Conservation (phyloP, 768 basidiomycete genomes). For the Sarcodon aspratus region DNA sequence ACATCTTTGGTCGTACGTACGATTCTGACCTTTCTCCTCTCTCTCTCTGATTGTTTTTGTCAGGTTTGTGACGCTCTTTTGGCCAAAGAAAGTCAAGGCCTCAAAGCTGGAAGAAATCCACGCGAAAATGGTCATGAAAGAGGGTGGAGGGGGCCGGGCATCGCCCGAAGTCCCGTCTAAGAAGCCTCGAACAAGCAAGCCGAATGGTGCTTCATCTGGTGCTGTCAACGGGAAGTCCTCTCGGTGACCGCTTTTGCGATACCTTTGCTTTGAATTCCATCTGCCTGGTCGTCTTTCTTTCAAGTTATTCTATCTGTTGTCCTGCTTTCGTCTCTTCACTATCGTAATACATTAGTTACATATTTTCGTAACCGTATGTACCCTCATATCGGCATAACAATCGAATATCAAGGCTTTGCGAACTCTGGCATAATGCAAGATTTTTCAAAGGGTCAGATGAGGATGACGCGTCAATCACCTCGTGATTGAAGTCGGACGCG, state of each 20-base stretch:
- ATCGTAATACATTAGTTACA: no score
- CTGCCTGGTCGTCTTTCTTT: no score
- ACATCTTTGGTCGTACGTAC: conserved; percentile 91
- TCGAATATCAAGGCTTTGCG: no score
- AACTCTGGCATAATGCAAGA: no score
- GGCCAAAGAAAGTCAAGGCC: conserved; percentile 95
- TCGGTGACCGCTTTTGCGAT: no score
- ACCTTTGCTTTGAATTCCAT: no score
- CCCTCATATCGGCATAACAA: no score
- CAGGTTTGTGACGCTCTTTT: conserved; percentile 92
- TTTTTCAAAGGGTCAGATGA: no score
- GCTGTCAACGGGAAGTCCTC: no score
- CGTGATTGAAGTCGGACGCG: background rate
- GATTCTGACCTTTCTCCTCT: background rate
- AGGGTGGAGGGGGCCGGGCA: conserved; percentile 25
- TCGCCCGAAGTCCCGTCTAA: conserved; percentile 15
- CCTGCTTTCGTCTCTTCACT: no score
- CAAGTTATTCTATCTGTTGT: no score
- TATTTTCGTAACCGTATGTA: no score
- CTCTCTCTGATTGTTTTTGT: background rate
- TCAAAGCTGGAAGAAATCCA: conserved; percentile 91
- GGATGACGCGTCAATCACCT: background rate
- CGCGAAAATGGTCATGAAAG: conserved; percentile 91
- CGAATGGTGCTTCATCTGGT: background rate
- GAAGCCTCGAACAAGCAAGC: conserved; percentile 9